Evolutionary conservation across 1,139 yeast genomes (phyloP).

Genomic region (Yamadazyma taylorii): DNA sequence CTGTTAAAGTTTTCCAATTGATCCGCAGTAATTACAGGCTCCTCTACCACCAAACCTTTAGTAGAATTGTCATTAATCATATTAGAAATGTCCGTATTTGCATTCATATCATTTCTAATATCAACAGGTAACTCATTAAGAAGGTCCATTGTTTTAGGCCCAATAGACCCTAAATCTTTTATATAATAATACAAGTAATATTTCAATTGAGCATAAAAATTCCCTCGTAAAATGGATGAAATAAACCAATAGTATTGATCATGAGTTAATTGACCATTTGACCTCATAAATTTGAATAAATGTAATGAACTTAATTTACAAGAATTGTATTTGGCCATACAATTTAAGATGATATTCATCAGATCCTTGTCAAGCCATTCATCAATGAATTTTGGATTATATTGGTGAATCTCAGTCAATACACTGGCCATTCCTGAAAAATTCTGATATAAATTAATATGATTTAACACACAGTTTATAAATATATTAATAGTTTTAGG

Average conservation of each 20-base stretch:
- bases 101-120: conserved; percentile 10
- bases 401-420: conserved; percentile 20
- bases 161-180: conserved; percentile 17
- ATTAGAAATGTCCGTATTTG: conserved; percentile 7
- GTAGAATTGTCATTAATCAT: background rate
- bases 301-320: conserved; percentile 28
- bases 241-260: conserved; percentile 24
- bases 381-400: conserved; percentile 18
- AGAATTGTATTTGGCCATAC: conserved; percentile 31
- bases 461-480: conserved; percentile 40
- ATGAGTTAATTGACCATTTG: conserved; percentile 13
- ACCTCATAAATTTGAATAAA: conserved; percentile 24
- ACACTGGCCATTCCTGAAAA: conserved; percentile 32
- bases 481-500: conserved; percentile 28
- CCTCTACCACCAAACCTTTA: conserved; percentile 7
- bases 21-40: conserved; percentile 11
- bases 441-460: conserved; percentile 36
- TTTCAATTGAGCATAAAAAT: conserved; percentile 27
- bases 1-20: conserved; percentile 15
- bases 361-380: conserved; percentile 32
- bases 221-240: conserved; percentile 28
- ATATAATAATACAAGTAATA: conserved; percentile 28
- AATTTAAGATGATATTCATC: conserved; percentile 29
- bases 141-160: conserved; percentile 13
- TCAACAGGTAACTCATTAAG: conserved; percentile 18